phyloP scores from a whole-genome alignment of 225 moss, liverwort and hornwort species.

The Asterella californica region DNA sequence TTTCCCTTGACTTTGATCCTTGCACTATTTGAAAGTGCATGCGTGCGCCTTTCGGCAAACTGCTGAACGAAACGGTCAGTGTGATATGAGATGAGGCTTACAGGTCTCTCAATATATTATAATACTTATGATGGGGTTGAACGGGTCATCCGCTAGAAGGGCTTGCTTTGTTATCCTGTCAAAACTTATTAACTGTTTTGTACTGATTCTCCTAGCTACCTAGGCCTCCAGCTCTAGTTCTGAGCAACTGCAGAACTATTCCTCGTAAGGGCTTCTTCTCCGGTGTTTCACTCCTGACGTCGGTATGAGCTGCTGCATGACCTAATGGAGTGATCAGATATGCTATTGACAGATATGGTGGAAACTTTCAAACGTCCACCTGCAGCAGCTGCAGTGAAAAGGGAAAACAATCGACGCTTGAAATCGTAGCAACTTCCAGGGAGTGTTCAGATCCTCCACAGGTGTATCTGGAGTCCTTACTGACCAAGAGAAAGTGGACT shows the following conservation, averaged over 20 bases:
- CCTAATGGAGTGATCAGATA: neutral
- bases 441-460: neutral
- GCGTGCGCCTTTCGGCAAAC: neutral
- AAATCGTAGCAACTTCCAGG: neutral
- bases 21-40: neutral
- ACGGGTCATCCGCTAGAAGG: neutral
- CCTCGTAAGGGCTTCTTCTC: neutral
- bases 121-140: neutral
- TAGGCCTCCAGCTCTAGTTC: no score
- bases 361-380: no score
- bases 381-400: no score
- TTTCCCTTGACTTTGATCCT: neutral
- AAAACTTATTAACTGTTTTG: slow-evolving; percentile 1
- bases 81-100: no score
- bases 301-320: neutral
- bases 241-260: neutral
- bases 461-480: neutral
- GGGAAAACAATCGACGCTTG: neutral
- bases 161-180: neutral
- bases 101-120: no score
- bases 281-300: neutral
- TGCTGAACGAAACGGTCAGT: neutral
- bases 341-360: no score
- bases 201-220: no score
- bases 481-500: no score